phyloP scores from a whole-genome alignment of 2,329 filamentous ascomycete species.

The Neonectria faginata region DNA sequence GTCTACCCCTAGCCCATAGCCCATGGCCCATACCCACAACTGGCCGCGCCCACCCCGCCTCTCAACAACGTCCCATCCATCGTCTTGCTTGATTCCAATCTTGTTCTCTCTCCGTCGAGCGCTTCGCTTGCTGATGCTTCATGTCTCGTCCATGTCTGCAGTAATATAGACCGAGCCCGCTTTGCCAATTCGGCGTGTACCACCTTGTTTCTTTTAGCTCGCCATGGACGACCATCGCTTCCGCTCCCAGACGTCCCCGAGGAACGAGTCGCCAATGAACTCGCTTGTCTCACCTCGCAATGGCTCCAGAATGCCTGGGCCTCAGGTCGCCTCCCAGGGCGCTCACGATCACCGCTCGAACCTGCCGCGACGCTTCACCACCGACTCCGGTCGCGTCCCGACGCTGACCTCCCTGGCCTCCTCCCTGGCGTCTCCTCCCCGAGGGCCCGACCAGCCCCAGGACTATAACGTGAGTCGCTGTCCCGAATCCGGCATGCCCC shows the following conservation, averaged over 20 bases:
- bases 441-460: slow-evolving; percentile 59
- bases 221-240: slow-evolving; percentile 83
- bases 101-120: slow-evolving; percentile 36
- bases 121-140: slow-evolving; percentile 46
- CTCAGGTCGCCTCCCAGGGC: slow-evolving; percentile 54
- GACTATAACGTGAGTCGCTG: slow-evolving; percentile 60
- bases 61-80: slow-evolving; percentile 49
- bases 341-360: slow-evolving; percentile 78
- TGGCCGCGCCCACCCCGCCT: slow-evolving; percentile 48
- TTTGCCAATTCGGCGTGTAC: slow-evolving; percentile 55
- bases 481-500: slow-evolving; percentile 2
- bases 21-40: slow-evolving; percentile 44
- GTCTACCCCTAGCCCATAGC: slow-evolving; percentile 35
- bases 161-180: slow-evolving; percentile 47
- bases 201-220: slow-evolving; percentile 55
- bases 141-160: slow-evolving; percentile 53
- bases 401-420: slow-evolving; percentile 68
- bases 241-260: slow-evolving; percentile 80
- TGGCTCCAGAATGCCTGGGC: slow-evolving; percentile 70
- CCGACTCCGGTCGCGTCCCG: slow-evolving; percentile 86
- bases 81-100: slow-evolving; percentile 44
- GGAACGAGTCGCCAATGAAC: slow-evolving; percentile 80
- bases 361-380: slow-evolving; percentile 92
- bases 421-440: slow-evolving; percentile 62
- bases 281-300: slow-evolving; percentile 81